Base-by-base conservation (phyloP, 2,329 filamentous ascomycete species). In the Allantophomopsis lycopodina region DNA sequence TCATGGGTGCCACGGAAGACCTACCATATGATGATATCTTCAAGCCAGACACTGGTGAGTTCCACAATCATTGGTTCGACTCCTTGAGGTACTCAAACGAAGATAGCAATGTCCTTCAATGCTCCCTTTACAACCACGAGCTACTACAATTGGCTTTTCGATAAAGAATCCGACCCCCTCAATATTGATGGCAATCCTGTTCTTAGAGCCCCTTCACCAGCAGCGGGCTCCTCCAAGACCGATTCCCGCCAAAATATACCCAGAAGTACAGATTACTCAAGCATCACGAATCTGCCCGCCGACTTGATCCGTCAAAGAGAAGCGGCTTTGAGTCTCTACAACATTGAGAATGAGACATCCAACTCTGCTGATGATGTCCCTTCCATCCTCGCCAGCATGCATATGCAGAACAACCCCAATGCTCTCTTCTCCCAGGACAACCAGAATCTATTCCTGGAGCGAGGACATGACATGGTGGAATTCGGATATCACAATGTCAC, bases 1-100 rank as follows among this genome's bases (percentile, higher is more conserved):
- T 54, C 37, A 55, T 55, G 52, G 54, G 53, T 6, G 47, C 53
- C 10, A 50, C 52, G 45, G 44, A 47, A 7, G 51, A 55, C 33
- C 37, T 50, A 12, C 51, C 50, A 4, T 55, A 54, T 32, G 53
- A 55, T 20, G 54, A 56, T 40, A 50, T 55, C 12, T 55, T 55
- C 38, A 55, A 52, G 38, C 46, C 48, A 6, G 50, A 54, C 31
- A 43, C 44, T 4, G 47, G 49, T 2, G 35, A 50, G 36, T 55
- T 14, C 32, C 23, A 28, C 23, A 28, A 12, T 28, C 23, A 28
- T 28, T 28, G 23, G 23, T 28, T 28, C 23, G 23, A 28, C 23
- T 28, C 23, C 23, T 28, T 28, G 23, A 28, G 23, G 23, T 28
- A 28, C 23, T 28, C 23, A 28, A 28, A 28, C 23, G 23, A 20